Conservation (phyloP, 1,284 basidiomycete species). For the Trichosporon faecale region DNA sequence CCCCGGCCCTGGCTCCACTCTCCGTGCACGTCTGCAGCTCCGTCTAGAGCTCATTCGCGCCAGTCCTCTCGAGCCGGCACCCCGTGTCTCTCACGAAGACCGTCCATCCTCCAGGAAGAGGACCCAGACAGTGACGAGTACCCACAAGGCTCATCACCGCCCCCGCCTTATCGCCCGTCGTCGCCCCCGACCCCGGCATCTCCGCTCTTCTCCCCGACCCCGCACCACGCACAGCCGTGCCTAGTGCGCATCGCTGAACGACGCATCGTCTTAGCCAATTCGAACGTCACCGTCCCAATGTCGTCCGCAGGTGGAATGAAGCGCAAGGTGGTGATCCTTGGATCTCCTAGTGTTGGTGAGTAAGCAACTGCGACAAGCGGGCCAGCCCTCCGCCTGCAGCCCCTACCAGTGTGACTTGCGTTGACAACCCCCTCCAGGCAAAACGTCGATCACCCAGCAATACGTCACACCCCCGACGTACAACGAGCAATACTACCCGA, state of each 20-base stretch:
- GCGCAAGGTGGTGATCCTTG: slow-evolving; percentile 78
- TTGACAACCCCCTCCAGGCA: slow-evolving; percentile 56
- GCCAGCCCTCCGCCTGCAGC: not conserved
- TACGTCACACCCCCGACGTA: slow-evolving; percentile 65
- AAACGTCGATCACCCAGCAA: slow-evolving; percentile 72
- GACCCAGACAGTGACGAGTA: not conserved
- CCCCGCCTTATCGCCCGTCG: not conserved
- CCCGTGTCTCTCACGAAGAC: not conserved
- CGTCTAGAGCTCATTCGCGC: not conserved
- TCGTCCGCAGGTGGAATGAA: slow-evolving; percentile 53
- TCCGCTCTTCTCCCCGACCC: not conserved
- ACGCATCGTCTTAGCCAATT: slow-evolving; percentile 4
- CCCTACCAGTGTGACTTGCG: not conserved
- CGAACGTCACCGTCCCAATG: slow-evolving; percentile 6
- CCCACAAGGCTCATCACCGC: not conserved
- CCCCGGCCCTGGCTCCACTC: not conserved
- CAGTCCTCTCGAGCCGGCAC: not conserved
- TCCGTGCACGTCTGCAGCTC: not conserved
- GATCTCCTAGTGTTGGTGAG: slow-evolving; percentile 74
- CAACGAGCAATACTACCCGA: slow-evolving; percentile 86
- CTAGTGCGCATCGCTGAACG: slow-evolving; percentile 11
- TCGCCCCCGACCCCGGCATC: not conserved
- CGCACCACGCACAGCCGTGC: slow-evolving; percentile 11
- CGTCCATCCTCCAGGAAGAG: not conserved
- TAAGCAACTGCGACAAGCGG: slow-evolving; percentile 44